Percentiles rank a stretch among this genome's conserved stretches.
Evolutionary conservation across 495 filamentous ascomycete genomes (phyloP).

Genomic region (Astrothelium subdiscretum): DNA sequence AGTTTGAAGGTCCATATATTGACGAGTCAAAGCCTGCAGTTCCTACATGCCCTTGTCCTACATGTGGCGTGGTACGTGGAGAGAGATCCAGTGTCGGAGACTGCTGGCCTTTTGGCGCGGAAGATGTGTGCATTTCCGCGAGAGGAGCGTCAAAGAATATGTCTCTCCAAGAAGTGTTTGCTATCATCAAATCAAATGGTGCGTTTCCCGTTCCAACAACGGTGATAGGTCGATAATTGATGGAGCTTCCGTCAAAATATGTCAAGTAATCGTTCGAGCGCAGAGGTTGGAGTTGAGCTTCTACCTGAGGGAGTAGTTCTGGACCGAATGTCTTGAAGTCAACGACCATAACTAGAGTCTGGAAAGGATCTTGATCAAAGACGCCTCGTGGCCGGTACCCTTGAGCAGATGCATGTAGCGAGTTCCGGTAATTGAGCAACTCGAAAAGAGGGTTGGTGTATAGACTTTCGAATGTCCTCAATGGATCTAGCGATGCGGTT

Average conservation of each 20-base stretch:
- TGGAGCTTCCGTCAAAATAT: slow-evolving; percentile 39
- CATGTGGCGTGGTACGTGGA: neutral
- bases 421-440: slow-evolving; percentile 23
- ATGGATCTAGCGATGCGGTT: slow-evolving; percentile 16
- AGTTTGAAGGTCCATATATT: slow-evolving; percentile 28
- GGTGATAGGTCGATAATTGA: slow-evolving; percentile 47
- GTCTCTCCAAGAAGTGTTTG: slow-evolving; percentile 43
- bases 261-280: slow-evolving; percentile 29
- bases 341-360: slow-evolving; percentile 26
- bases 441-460: slow-evolving; percentile 26
- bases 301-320: slow-evolving; percentile 18
- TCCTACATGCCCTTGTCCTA: slow-evolving; percentile 14
- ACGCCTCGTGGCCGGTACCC: slow-evolving; percentile 17
- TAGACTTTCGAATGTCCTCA: slow-evolving; percentile 24
- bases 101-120: slow-evolving; percentile 19
- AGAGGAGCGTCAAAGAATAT: slow-evolving; percentile 57
- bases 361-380: slow-evolving; percentile 20
- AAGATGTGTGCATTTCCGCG: slow-evolving; percentile 1
- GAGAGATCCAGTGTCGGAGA: neutral
- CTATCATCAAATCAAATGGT: slow-evolving; percentile 43
- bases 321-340: slow-evolving; percentile 28
- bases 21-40: slow-evolving; percentile 3
- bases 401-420: slow-evolving; percentile 13
- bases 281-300: slow-evolving; percentile 18
- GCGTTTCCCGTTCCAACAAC: slow-evolving; percentile 72